Base-by-base conservation (phyloP, 1,139 yeast genomes). In the Suhomyces anneliseae region DNA sequence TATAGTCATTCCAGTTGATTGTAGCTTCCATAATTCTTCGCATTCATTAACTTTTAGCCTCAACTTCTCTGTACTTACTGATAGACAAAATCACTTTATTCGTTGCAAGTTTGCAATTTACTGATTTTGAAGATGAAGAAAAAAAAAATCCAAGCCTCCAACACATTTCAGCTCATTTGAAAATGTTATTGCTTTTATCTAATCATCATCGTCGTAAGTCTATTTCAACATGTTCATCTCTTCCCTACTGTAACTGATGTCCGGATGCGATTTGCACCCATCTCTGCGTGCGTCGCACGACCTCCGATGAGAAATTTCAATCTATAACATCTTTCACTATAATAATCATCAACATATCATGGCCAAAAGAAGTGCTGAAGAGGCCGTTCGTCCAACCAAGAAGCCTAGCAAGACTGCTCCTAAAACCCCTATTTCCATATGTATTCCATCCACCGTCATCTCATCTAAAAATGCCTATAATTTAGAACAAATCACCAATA, bases 401-500 rank as follows among this genome's bases (percentile, higher is more conserved):
- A 69, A 69, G 48, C 75, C 76, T 4, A 52, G 58, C 35, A 72
- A 70, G 51, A 38, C 57, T 1, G 42, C 45, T 7, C 58, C 65
- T 7, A 41, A 42, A 12, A 52, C 53, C 5, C 65, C 59, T 51
- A 72, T 72, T 50, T 73, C 87, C 2, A 56, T 85, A 14, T 85
- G 95, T 64, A 73, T 88, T 35, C 90, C 93, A 2, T 79, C 90
- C 1, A 73, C 83, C 1, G 74, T 81, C 6, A 76, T 86, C 15
- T 68, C 78, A 2, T 52, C 54, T 7, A 60, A 79, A 15, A 79
- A 81, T 62, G 87, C 93, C 43, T 68, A 68, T 45, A 85, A 84
- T 55, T 68, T 87, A 45, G 85, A 85, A 53, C 96, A 90, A 63
- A 82, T 81, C 10, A 89, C 96, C 0, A 72, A 79, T 49, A 74